These are phyloP conservation scores for Candida sanyaensis DNA, from an alignment of 1,139 yeast genomes.

Conservation along the genomic window DNA sequence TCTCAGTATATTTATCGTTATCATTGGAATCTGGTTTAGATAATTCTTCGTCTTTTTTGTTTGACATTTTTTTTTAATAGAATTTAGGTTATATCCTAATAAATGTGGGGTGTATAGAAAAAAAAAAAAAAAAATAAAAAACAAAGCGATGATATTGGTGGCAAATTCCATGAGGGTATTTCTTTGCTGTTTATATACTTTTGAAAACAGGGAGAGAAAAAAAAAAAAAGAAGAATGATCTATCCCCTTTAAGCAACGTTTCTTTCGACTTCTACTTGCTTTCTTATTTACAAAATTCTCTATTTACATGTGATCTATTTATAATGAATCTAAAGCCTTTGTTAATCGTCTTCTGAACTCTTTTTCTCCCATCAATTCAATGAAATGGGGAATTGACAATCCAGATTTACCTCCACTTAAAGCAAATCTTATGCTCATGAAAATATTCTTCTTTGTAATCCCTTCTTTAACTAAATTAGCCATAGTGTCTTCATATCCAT, in stretches of 20 bases:
- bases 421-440: slow-evolving; percentile 66
- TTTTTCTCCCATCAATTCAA: slow-evolving; percentile 55
- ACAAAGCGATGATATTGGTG: neutral
- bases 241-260: neutral
- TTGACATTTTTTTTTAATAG: slow-evolving; percentile 1
- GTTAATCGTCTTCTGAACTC: slow-evolving; percentile 41
- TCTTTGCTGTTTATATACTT: neutral
- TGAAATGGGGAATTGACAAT: slow-evolving; percentile 59
- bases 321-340: slow-evolving; percentile 18
- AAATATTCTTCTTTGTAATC: slow-evolving; percentile 50
- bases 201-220: neutral
- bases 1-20: slow-evolving; percentile 21
- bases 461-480: slow-evolving; percentile 13
- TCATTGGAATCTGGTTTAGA: neutral
- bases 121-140: too few relatives aligned
- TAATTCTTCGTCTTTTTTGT: slow-evolving; percentile 1
- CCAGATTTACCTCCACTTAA: slow-evolving; percentile 78
- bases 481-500: slow-evolving; percentile 18
- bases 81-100: too few relatives aligned
- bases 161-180: neutral
- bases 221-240: neutral
- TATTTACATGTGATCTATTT: slow-evolving; percentile 7
- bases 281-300: neutral
- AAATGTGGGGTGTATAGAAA: neutral
- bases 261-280: neutral